Percentiles rank a stretch among this genome's conserved stretches.
Evolutionary conservation across 2,329 filamentous ascomycete genomes (phyloP).

Genomic region (Colletotrichum cordylinicola): DNA sequence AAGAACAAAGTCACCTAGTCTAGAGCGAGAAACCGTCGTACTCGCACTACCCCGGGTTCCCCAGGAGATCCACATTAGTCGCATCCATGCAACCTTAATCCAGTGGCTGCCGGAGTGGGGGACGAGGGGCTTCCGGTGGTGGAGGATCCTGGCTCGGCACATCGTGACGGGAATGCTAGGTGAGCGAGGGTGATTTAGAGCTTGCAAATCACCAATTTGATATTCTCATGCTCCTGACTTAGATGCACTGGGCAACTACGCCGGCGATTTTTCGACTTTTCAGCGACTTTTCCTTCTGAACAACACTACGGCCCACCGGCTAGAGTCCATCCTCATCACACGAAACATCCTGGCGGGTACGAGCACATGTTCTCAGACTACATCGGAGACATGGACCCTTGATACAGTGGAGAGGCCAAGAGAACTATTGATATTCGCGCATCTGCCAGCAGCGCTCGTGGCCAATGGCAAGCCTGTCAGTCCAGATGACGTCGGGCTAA

Average conservation of each 20-base stretch:
- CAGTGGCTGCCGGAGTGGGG: slow-evolving; percentile 10
- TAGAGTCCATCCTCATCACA: not conserved
- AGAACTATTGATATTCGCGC: not conserved
- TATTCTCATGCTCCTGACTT: too few species aligned
- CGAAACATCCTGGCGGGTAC: not conserved
- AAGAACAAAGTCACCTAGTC: not conserved
- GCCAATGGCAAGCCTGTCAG: not conserved
- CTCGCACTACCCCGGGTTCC: slow-evolving; percentile 1
- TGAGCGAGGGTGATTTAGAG: not conserved
- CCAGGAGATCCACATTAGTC: slow-evolving; percentile 4
- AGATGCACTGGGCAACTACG: too few species aligned
- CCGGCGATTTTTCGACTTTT: too few species aligned
- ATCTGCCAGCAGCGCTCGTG: not conserved
- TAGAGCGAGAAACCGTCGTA: not conserved
- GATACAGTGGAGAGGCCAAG: not conserved
- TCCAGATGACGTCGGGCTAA: not conserved
- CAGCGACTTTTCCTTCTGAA: not conserved
- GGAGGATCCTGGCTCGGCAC: not conserved
- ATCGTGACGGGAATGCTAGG: not conserved
- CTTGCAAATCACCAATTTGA: not conserved
- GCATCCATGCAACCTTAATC: not conserved
- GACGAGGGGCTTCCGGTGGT: slow-evolving; percentile 15
- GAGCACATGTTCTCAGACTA: not conserved
- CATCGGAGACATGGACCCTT: not conserved
- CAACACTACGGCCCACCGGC: not conserved